phyloP scores from a whole-genome alignment of 306 rosid species.

The Acmispon strigosus region DNA sequence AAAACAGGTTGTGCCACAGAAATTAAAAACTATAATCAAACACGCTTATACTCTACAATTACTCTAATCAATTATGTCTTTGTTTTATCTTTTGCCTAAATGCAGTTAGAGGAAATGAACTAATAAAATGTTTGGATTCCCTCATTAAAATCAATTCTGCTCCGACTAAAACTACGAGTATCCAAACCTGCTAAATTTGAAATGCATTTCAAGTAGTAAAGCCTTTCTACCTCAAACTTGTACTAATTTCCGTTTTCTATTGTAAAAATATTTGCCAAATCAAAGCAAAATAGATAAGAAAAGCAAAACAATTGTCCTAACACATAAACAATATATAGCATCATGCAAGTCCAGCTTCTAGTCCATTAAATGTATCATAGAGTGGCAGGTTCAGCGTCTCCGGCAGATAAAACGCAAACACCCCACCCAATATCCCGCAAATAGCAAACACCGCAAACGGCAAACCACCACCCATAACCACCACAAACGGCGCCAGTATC shows the following conservation, averaged over 20 bases:
- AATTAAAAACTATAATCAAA: no score
- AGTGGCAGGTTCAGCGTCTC: constrained; percentile 78
- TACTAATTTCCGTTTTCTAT: background rate
- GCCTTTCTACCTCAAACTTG: background rate
- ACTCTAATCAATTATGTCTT: no score
- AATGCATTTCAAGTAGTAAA: no score
- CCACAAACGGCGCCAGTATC: constrained; percentile 75
- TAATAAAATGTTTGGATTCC: no score
- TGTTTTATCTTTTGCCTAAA: no score
- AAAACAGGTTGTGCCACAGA: no score
- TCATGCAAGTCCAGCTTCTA: constrained; percentile 32
- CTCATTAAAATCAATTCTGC: no score
- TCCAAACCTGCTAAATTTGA: no score
- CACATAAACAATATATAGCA: background rate
- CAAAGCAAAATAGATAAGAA: background rate
- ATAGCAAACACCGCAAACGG: constrained; percentile 63
- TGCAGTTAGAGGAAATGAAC: no score
- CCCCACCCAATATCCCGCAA: constrained; percentile 67
- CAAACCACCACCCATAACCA: constrained; percentile 62
- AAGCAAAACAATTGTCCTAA: background rate
- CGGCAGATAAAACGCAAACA: constrained; percentile 66
- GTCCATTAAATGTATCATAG: constrained; percentile 69
- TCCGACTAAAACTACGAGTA: no score
- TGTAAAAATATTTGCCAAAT: background rate
- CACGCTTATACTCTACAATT: no score